Percentiles rank a stretch among this genome's conserved stretches.
Conservation (phyloP, 768 basidiomycete genomes). For the Daedaleopsis nitida region DNA sequence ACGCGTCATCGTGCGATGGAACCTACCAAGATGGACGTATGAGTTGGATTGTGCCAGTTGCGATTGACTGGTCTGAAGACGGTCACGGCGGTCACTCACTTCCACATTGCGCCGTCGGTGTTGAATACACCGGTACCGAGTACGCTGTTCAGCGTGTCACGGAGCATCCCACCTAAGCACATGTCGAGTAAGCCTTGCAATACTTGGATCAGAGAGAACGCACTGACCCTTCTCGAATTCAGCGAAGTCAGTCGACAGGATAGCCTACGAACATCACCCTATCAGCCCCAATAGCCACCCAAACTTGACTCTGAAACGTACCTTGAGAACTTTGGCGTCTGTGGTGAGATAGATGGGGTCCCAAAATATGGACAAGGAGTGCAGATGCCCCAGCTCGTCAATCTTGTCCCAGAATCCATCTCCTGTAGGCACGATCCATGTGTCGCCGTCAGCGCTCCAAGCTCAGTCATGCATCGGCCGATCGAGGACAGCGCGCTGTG, state of each 20-base stretch:
- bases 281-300: background rate
- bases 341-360: conserved; percentile 19
- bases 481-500: background rate
- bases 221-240: no score
- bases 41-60: background rate
- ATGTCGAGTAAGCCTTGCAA: conserved; percentile 34
- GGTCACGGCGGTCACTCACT: conserved; percentile 16
- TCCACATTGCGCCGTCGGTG: conserved; percentile 43
- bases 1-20: conserved; percentile 39
- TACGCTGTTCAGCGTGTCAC: conserved; percentile 33
- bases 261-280: no score
- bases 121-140: conserved; percentile 60
- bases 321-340: conserved; percentile 36
- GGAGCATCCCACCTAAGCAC: conserved; percentile 21
- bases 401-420: background rate
- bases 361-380: conserved; percentile 22
- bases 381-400: background rate
- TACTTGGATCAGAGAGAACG: no score
- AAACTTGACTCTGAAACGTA: background rate
- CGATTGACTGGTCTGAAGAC: background rate
- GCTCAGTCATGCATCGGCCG: background rate
- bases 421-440: background rate
- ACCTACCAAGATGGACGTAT: conserved; percentile 9
- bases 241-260: no score
- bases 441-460: background rate